Evolutionary conservation across 768 basidiomycete genomes (phyloP).

Genomic region (Lactarius tabidus): DNA sequence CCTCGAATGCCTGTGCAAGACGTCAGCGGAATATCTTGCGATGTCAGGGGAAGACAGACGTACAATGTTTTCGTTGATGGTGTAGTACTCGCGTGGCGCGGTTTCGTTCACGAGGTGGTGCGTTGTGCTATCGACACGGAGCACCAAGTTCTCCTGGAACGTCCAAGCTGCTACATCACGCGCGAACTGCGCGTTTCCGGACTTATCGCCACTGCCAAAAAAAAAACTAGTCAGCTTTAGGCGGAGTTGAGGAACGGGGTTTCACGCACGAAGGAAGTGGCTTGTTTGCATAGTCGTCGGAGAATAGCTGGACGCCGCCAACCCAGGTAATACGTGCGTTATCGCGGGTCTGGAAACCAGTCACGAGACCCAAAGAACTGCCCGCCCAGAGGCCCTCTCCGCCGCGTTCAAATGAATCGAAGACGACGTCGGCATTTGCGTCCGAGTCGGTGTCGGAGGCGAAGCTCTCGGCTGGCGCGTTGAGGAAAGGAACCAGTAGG

Average conservation of each 20-base stretch:
- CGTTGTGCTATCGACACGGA: constrained; percentile 69
- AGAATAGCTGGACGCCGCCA: constrained; percentile 78
- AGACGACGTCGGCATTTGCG: constrained; percentile 54
- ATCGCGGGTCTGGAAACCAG: constrained; percentile 81
- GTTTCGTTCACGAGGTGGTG: constrained; percentile 71
- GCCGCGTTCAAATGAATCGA: constrained; percentile 67
- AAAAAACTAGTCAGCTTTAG: constrained; percentile 1
- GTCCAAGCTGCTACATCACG: constrained; percentile 81
- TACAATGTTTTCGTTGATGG: constrained; percentile 83
- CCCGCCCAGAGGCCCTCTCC: constrained; percentile 86
- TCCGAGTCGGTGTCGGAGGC: constrained; percentile 62
- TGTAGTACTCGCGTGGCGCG: constrained; percentile 66
- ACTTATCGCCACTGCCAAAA: constrained; percentile 46
- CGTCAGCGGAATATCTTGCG: too few species aligned
- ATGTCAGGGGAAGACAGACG: too few species aligned
- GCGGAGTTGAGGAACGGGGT: background rate
- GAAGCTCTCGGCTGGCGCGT: constrained; percentile 72
- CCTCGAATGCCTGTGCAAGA: constrained; percentile 57
- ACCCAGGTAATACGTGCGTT: constrained; percentile 78
- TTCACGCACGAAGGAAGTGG: constrained; percentile 52
- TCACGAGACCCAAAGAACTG: constrained; percentile 67
- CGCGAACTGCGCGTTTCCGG: constrained; percentile 73
- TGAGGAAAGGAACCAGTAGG: constrained; percentile 74
- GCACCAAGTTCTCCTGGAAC: constrained; percentile 80
- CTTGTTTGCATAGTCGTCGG: constrained; percentile 67